Percentiles rank a stretch among this genome's conserved stretches.
These are phyloP conservation scores for Pythium rhizo-oryzae DNA, from an alignment of 352 stramenopile species.

Conservation along the genomic window DNA sequence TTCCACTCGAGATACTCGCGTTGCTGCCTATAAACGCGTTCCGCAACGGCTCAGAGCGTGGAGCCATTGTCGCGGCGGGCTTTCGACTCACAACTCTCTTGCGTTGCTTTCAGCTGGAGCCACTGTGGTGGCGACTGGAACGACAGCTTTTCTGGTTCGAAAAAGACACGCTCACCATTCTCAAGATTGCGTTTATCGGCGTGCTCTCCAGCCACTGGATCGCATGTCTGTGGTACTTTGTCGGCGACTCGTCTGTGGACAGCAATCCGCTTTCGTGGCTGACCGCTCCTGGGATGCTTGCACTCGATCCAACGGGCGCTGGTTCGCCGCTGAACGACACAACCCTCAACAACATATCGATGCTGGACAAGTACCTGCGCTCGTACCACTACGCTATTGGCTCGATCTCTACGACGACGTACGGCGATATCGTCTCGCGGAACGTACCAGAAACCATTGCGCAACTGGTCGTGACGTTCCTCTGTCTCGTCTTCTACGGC, in stretches of 20 bases:
- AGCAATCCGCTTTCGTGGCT: slow-evolving; percentile 31
- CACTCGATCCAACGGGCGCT: slow-evolving; percentile 16
- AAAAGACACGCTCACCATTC: slow-evolving; percentile 26
- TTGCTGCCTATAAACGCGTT: slow-evolving; percentile 28
- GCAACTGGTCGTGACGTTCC: slow-evolving; percentile 31
- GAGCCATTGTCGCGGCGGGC: slow-evolving; percentile 16
- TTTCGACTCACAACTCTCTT: slow-evolving; percentile 34
- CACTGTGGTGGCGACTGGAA: slow-evolving; percentile 33
- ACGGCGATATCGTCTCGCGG: slow-evolving; percentile 32
- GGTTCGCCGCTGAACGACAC: too few relatives aligned
- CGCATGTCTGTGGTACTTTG: slow-evolving; percentile 34
- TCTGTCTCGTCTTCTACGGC: slow-evolving; percentile 38
- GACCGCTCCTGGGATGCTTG: slow-evolving; percentile 28
- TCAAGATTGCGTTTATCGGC: slow-evolving; percentile 35
- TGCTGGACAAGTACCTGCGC: slow-evolving; percentile 37
- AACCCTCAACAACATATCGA: too few relatives aligned
- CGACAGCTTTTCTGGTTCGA: slow-evolving; percentile 29
- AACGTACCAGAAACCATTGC: slow-evolving; percentile 31
- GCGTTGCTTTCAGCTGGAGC: slow-evolving; percentile 36
- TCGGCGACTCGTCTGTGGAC: slow-evolving; percentile 16
- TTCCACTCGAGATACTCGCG: slow-evolving; percentile 30
- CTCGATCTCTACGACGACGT: slow-evolving; percentile 36
- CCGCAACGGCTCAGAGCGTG: slow-evolving; percentile 8
- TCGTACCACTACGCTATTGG: slow-evolving; percentile 37
- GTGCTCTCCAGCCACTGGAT: slow-evolving; percentile 36